Evolutionary conservation across 129 eudicot species (phyloP), one percentile per base, ranked within the genome.

Genomic region (Apium graveolens): DNA sequence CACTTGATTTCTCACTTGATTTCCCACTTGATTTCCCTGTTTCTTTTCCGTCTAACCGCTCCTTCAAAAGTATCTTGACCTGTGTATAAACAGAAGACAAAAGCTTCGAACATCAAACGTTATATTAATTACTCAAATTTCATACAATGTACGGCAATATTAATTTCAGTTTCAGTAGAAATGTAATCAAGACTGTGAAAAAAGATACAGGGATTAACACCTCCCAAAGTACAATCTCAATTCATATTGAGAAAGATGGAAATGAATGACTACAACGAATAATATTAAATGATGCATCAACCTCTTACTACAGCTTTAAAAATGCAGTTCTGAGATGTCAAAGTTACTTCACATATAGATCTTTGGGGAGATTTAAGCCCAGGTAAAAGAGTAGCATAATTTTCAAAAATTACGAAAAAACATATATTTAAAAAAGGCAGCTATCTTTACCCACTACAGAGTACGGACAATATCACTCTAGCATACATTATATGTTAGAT

Each of bases 21-120:
- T 89, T 90, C 78, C 90, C 84, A 80, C 90, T 88, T 74, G 98
- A 85, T 76, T 90, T 93, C 72, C 82, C 90, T 24, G 90, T 51
- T 24, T 85, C 81, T 84, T 94, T 94, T 41, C 97, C 98, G 80
- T 82, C 80, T 81, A 94, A 82, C 44, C 97, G 91, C 57, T 94
- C 98, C 81, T 94, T 91, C 70, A 94, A 81, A 57, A 94, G 97
- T 78, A 89, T 85, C 81, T 90, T 94, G 79, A 94, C 85, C 97
- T 93, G 83, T 70, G 70, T 18, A 74, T 17, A 82, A 8, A 46
- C 44, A 70, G 31, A 39, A 68, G 39, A 13, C 57, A n/a, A 13
- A 38, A 73, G 77, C 37, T 3, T 29, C 17, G 27, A 4, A 10
- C 77, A 11, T 21, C 14, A 9, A 37, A 35, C 46, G 21, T 39